Evolutionary conservation across 1,139 yeast genomes (phyloP), one percentile per base, ranked within the genome.

Genomic region (Yamadazyma atlantica): DNA sequence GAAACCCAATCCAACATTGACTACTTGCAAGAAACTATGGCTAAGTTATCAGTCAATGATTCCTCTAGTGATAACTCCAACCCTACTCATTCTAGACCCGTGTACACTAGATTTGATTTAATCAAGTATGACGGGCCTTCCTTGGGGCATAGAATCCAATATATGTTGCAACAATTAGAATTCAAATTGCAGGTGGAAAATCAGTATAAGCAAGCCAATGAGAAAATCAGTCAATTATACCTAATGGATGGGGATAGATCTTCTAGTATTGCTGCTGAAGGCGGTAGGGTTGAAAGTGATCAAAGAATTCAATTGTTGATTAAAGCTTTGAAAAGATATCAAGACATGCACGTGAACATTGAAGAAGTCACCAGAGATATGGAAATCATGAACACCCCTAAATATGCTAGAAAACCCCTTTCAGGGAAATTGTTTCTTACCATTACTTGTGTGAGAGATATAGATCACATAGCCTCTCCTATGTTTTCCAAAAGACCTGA

Each of bases 51-150:
- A 39, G 46, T 78, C 32, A 33, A 34, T 29, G 28, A 44, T 11
- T 33, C 42, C 17, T 39, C 42, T 14, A 37, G 37, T 38, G 25
- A 24, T 4, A 32, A 17, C 18, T 21, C 35, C 28, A 22, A 28
- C 35, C 15, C 39, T 15, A 18, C 18, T 19, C 10, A 27, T 32
- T 44, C 53, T 11, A 58, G 64, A 34, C 81, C 82, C 1, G 53
- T 68, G 11, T 79, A 76, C 53, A 78, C 90, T 0, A 70, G 87
- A 26, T 66, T 90, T 51, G 98, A 92, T 58, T 69, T 92, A 43
- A 76, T 88, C 58, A 89, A 89, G 53, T 89, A 88, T 57, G 97
- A 92, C 53, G 87, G 96, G 50, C 96, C 97, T 1, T 86, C 95
- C 1, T 68, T 92, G 51, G 96, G 97, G n/a, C 96, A 92, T 53